These are phyloP conservation scores for Bifiguratus adelaidae DNA, from an alignment of 192 early-diverging fungal species.

Conservation along the genomic window DNA sequence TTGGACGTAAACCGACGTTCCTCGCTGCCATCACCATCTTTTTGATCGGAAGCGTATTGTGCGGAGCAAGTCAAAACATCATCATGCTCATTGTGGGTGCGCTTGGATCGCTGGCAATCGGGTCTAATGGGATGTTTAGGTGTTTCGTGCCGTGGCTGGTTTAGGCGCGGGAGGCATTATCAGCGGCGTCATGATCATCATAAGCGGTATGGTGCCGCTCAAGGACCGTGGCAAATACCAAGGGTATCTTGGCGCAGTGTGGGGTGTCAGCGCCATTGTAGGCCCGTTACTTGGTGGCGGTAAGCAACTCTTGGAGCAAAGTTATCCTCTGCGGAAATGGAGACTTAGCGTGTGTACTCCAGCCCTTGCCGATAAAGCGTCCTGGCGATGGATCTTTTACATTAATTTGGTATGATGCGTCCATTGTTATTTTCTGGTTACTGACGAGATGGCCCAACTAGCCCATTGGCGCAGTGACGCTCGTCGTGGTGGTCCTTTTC, in stretches of 20 bases:
- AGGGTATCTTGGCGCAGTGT: constrained; percentile 63
- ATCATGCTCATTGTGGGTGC: constrained; percentile 48
- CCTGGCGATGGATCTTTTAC: constrained; percentile 72
- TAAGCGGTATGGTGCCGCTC: constrained; percentile 68
- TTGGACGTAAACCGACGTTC: constrained; percentile 56
- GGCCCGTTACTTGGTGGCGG: constrained; percentile 80
- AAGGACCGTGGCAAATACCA: constrained; percentile 76
- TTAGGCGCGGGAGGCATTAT: too few species aligned
- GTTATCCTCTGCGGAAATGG: constrained; percentile 41
- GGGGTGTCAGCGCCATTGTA: constrained; percentile 65
- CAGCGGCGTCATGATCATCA: constrained; percentile 68
- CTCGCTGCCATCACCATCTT: constrained; percentile 49
- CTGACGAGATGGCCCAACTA: too few species aligned
- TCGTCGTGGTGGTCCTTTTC: constrained; percentile 30
- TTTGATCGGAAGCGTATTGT: constrained; percentile 50
- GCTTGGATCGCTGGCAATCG: too few species aligned
- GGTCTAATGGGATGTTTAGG: too few species aligned
- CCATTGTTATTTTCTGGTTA: too few species aligned
- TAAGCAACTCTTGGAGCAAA: not conserved
- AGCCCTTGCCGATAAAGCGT: constrained; percentile 30
- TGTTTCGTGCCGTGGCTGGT: constrained; percentile 59
- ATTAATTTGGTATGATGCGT: constrained; percentile 70
- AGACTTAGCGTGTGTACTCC: too few species aligned
- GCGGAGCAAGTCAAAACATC: constrained; percentile 44
- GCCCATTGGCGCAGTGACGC: constrained; percentile 53